These are phyloP conservation scores for Colletotrichum aenigma DNA, from an alignment of 2,329 filamentous ascomycete species.

Conservation along the genomic window DNA sequence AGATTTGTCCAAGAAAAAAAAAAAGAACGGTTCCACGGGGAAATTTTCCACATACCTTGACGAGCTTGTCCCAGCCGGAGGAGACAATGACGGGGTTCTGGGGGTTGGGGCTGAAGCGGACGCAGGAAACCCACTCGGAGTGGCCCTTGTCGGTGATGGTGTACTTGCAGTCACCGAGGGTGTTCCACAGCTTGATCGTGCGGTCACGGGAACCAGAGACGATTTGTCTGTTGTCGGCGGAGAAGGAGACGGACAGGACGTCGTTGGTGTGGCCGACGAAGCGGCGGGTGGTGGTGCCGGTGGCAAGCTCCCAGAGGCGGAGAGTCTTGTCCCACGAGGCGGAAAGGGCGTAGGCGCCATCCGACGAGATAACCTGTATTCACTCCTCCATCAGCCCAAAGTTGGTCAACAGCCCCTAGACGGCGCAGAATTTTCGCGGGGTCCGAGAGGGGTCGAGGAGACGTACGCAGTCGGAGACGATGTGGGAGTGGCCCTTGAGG, in stretches of 20 bases:
- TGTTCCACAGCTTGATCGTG: constrained; percentile 99
- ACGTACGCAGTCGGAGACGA: constrained; percentile 99
- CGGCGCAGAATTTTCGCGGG: not conserved
- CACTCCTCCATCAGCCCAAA: constrained; percentile 38
- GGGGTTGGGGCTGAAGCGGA: constrained; percentile 99
- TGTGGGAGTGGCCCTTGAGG: constrained; percentile 98
- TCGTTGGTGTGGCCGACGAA: constrained; percentile 99
- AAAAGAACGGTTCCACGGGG: not conserved
- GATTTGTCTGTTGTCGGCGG: constrained; percentile 99
- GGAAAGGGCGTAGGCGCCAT: constrained; percentile 98
- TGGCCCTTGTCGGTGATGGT: constrained; percentile 99
- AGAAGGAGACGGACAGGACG: constrained; percentile 99
- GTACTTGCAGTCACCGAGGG: constrained; percentile 99
- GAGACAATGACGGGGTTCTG: constrained; percentile 99
- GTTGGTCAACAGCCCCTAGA: not conserved
- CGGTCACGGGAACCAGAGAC: constrained; percentile 98
- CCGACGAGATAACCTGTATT: constrained; percentile 93
- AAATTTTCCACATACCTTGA: constrained; percentile 81
- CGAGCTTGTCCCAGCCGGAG: constrained; percentile 99
- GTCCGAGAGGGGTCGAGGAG: constrained; percentile 22
- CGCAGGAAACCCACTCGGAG: constrained; percentile 99
- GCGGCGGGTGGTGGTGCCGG: constrained; percentile 94
- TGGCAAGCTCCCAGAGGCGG: constrained; percentile 98
- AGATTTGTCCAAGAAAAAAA: constrained; percentile 7
- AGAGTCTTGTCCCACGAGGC: constrained; percentile 99